Evolutionary conservation across 2,329 filamentous ascomycete species (phyloP).

Genomic region (Trichoderma polysporum): DNA sequence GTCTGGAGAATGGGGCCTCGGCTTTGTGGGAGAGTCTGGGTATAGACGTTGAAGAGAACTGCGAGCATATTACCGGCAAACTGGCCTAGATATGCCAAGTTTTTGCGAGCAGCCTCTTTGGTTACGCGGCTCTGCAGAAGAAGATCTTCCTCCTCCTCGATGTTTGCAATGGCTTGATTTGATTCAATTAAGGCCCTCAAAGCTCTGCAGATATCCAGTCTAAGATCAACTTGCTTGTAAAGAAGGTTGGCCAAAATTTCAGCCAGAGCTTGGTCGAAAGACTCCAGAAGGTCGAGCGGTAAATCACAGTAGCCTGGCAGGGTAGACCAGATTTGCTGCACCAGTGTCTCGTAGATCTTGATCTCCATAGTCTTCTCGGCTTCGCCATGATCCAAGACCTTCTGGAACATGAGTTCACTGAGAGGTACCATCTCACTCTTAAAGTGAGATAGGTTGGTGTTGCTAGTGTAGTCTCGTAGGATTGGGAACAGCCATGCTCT

Average conservation of each 20-base stretch:
- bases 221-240: constrained; percentile 86
- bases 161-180: constrained; percentile 74
- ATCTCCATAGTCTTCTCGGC: constrained; percentile 91
- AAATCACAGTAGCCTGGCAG: constrained; percentile 94
- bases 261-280: constrained; percentile 86
- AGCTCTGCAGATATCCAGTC: constrained; percentile 82
- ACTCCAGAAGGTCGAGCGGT: constrained; percentile 71
- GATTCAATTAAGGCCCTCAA: constrained; percentile 88
- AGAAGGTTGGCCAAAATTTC: constrained; percentile 88
- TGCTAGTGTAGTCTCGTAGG: constrained; percentile 83
- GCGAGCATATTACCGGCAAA: constrained; percentile 89
- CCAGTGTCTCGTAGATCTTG: constrained; percentile 96
- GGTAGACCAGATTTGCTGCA: constrained; percentile 92
- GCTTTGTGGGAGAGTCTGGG: constrained; percentile 89
- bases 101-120: constrained; percentile 71
- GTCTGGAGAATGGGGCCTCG: constrained; percentile 88
- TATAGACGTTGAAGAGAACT: constrained; percentile 99
- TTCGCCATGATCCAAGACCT: constrained; percentile 76
- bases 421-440: constrained; percentile 81
- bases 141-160: constrained; percentile 71
- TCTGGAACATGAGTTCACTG: constrained; percentile 87
- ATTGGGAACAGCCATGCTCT: constrained; percentile 94
- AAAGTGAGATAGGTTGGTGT: constrained; percentile 85
- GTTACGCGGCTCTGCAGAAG: constrained; percentile 76
- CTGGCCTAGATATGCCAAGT: constrained; percentile 74